phyloP scores from a whole-genome alignment of 148 eudicot species.

The Rhododendron kiyosumense region DNA sequence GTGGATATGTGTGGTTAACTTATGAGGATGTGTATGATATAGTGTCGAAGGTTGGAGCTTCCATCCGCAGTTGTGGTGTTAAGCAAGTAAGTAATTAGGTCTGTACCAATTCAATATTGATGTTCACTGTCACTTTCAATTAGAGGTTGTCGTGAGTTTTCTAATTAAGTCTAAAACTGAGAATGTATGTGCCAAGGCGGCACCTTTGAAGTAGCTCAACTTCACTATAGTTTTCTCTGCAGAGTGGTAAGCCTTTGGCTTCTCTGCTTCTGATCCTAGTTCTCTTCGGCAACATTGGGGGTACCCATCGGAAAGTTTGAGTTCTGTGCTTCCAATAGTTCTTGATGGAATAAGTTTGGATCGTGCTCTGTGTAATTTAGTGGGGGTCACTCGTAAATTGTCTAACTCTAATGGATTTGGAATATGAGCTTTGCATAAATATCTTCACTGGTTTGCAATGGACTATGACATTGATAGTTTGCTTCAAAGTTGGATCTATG shows the following conservation, averaged over 20 bases:
- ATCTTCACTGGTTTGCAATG: background rate
- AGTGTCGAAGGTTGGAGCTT: constrained; percentile 69
- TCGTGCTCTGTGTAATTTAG: background rate
- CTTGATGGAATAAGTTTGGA: background rate
- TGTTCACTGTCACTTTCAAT: background rate
- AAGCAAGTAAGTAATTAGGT: constrained; percentile 38
- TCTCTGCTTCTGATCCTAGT: background rate
- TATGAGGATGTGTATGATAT: constrained; percentile 66
- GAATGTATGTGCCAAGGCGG: background rate
- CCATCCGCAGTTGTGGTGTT: constrained; percentile 67
- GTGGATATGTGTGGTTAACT: constrained; percentile 70
- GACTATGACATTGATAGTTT: background rate
- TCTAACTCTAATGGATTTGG: background rate
- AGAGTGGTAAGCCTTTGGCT: background rate
- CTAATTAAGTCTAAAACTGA: background rate
- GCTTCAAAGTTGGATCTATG: background rate
- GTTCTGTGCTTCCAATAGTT: background rate
- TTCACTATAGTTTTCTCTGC: background rate
- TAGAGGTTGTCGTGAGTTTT: background rate
- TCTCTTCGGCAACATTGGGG: background rate
- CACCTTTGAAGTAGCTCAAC: background rate
- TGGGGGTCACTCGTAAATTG: background rate
- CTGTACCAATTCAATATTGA: background rate
- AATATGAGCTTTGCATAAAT: background rate
- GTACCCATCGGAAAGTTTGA: background rate